Base-by-base conservation (phyloP, 371 early-diverging fungal species). In the Syncephalastrum sp. region DNA sequence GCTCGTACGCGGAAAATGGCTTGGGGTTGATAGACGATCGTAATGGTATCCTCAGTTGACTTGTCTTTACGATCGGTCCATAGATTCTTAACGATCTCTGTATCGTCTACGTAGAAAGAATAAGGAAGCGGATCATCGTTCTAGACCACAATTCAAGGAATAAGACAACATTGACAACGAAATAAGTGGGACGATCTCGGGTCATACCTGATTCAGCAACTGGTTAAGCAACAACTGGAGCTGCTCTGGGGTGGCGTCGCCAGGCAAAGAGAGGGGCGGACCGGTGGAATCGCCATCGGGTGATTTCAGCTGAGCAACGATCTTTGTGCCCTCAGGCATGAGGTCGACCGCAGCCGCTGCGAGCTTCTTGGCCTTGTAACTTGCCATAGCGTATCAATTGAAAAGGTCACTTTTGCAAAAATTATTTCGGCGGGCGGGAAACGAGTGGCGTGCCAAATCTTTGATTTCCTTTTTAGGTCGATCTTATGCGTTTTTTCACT, bases 1-100 rank as follows among this genome's bases (percentile, higher is more conserved):
- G 95, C 88, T 19, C 94, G 83, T 16, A 97, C 96, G 48, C 90
- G 81, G 83, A 97, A 97, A 23, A 95, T 81, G 16, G 98, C 95
- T 72, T 95, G 96, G 7, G 98, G 98, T 59, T 89, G 88, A 75
- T 96, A 97, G 4, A 87, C 77, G 63, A 97, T 94, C 1, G 79
- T 86, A 46, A 97, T 73, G 13, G 85, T 82, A 42, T 92, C 89
- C 84, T 97, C 98, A 0, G 88, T 86, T 13, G 92, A 86, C 52
- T 83, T 82, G 42, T 86, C 83, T 58, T 82, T 81, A 24, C 83
- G 81, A 75, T 96, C 97, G 27, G 70, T 66, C 68, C 89, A 84
- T 38, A 97, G 64, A 62, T 81, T 81, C 43, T 68, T 80, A 19
- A 76, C 70, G 52, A 97, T 90, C 70, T 96, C 96, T 45, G 72